Percentiles rank a stretch among this genome's conserved stretches.
These are phyloP conservation scores for Wickerhamomyces kurtzmanii DNA, from an alignment of 805 yeast genomes.

Conservation along the genomic window DNA sequence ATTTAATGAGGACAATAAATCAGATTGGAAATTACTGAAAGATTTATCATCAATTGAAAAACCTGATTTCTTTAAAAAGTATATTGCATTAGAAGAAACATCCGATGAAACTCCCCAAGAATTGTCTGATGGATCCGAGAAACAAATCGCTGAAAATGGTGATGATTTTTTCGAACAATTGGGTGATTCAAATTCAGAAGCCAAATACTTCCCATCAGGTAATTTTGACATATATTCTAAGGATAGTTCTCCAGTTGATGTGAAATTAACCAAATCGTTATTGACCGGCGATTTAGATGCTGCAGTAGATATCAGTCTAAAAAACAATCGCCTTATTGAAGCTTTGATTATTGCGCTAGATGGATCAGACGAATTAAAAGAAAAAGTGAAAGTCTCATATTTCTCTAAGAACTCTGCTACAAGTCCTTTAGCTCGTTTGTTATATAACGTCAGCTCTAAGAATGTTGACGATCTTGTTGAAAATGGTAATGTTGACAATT, in stretches of 20 bases:
- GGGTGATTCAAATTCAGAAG: slow-evolving; percentile 14
- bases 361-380: slow-evolving; percentile 51
- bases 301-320: slow-evolving; percentile 62
- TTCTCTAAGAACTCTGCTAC: slow-evolving; percentile 43
- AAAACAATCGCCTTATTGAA: slow-evolving; percentile 56
- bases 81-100: slow-evolving; percentile 23
- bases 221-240: slow-evolving; percentile 36
- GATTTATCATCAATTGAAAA: slow-evolving; percentile 42
- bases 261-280: slow-evolving; percentile 36
- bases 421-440: slow-evolving; percentile 57
- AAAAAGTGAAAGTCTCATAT: slow-evolving; percentile 63
- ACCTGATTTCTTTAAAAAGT: slow-evolving; percentile 35
- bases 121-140: slow-evolving; percentile 9
- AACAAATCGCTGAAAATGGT: slow-evolving; percentile 15
- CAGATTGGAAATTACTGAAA: slow-evolving; percentile 60
- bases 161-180: slow-evolving; percentile 27
- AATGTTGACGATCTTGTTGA: slow-evolving; percentile 61
- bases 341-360: slow-evolving; percentile 76
- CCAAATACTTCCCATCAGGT: slow-evolving; percentile 38
- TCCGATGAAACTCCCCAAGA: slow-evolving; percentile 4
- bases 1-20: slow-evolving; percentile 27
- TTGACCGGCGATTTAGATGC: slow-evolving; percentile 51
- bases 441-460: slow-evolving; percentile 52
- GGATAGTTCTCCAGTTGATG: too few species aligned
- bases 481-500: slow-evolving; percentile 66